These are phyloP conservation scores for Rhodotorula glutinis DNA, from an alignment of 1,284 basidiomycete genomes.

Conservation along the genomic window DNA sequence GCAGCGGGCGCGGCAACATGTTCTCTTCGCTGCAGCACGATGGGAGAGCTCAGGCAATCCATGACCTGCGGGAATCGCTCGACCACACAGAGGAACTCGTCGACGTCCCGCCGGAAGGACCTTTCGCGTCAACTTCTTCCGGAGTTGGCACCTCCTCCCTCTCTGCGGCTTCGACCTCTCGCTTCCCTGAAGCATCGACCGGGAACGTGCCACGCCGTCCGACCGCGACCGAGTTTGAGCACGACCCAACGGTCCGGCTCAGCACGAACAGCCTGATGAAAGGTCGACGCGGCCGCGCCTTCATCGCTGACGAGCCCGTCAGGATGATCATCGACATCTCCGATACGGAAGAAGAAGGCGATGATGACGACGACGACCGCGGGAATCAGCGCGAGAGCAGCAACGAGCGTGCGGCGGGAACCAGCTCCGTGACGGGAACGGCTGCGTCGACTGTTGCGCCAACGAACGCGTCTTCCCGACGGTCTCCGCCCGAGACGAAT, in stretches of 20 bases:
- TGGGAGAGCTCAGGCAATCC: background rate
- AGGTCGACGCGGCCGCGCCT: background rate
- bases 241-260: background rate
- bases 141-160: background rate
- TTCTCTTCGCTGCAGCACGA: background rate
- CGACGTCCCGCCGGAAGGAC: conserved; percentile 4
- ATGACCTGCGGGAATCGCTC: conserved; percentile 15
- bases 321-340: conserved; percentile 28
- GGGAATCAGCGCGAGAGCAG: background rate
- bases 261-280: background rate
- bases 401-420: too few species aligned
- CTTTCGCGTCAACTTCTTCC: background rate
- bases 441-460: too few species aligned
- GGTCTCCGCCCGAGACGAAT: background rate
- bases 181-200: too few species aligned
- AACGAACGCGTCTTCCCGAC: too few species aligned
- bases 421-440: too few species aligned
- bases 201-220: conserved; percentile 2
- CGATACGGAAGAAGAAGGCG: conserved; percentile 15
- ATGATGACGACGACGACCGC: conserved; percentile 1
- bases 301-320: background rate
- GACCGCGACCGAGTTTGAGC: conserved; percentile 23
- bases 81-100: conserved; percentile 18
- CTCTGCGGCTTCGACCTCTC: too few species aligned
- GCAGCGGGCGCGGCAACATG: background rate